These are phyloP conservation scores for Starmera stellimalicola DNA, from an alignment of 1,139 yeast species.

Conservation along the genomic window DNA sequence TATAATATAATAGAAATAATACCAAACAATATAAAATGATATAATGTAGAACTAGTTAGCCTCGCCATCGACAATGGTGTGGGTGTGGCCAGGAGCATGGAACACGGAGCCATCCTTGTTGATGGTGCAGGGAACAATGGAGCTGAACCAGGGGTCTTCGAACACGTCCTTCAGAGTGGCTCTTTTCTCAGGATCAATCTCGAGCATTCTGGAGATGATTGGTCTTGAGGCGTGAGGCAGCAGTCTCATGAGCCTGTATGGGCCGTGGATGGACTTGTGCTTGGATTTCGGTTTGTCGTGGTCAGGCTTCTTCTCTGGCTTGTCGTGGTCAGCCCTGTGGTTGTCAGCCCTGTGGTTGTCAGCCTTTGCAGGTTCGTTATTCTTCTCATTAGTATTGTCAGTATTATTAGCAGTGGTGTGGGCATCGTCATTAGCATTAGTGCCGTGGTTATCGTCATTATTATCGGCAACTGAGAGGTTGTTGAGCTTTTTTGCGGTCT, in stretches of 20 bases:
- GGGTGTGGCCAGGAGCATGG: conserved; percentile 44
- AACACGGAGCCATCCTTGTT: conserved; percentile 33
- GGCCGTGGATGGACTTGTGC: conserved; percentile 42
- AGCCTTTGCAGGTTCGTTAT: conserved; percentile 7
- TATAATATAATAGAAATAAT: no score
- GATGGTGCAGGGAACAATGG: conserved; percentile 41
- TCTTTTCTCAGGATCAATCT: conserved; percentile 56
- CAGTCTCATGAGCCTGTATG: conserved; percentile 78
- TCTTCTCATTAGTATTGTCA: conserved; percentile 4
- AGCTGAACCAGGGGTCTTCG: conserved; percentile 61
- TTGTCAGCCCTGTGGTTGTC: not conserved
- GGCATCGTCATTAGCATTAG: not conserved
- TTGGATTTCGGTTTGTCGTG: conserved; percentile 15
- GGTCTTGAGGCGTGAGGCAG: conserved; percentile 83
- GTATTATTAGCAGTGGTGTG: not conserved
- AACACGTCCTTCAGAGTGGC: conserved; percentile 61
- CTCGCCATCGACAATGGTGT: conserved; percentile 45
- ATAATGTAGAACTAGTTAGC: no score
- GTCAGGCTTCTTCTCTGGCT: conserved; percentile 8
- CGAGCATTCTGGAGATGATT: conserved; percentile 65
- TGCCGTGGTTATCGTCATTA: not conserved
- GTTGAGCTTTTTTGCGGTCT: not conserved
- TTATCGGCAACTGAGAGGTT: not conserved
- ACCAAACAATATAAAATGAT: no score
- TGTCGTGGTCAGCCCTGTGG: conserved; percentile 1